Conservation (phyloP, 176 grass and related monocot species). For the Rhynchospora breviuscula region DNA sequence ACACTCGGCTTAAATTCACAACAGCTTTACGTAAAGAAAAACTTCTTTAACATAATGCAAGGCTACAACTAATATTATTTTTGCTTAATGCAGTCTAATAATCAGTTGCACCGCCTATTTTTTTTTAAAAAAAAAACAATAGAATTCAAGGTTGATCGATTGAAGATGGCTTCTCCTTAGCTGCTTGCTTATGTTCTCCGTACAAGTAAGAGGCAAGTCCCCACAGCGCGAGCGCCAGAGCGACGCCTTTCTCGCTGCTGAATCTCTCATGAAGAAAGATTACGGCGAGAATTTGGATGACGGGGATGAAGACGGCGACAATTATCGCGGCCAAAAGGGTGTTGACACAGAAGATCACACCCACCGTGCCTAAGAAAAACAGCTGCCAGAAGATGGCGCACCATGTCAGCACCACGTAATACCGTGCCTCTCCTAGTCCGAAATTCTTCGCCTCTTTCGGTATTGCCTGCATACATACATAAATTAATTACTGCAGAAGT, state of each 20-base stretch:
- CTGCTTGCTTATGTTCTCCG: conserved; percentile 26
- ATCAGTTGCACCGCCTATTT: neutral
- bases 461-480: conserved; percentile 40
- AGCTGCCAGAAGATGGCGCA: conserved; percentile 35
- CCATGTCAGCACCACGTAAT: conserved; percentile 47
- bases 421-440: conserved; percentile 37
- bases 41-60: no score
- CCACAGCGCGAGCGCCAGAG: conserved; percentile 67
- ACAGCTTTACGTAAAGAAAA: no score
- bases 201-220: conserved; percentile 74
- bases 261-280: conserved; percentile 71
- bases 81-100: neutral
- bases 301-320: conserved; percentile 66
- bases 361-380: conserved; percentile 31
- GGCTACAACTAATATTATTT: neutral
- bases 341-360: conserved; percentile 43
- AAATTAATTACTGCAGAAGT: neutral
- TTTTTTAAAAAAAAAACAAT: no score
- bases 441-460: conserved; percentile 31
- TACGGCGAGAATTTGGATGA: conserved; percentile 48
- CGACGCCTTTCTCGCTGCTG: conserved; percentile 70
- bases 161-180: neutral
- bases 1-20: no score
- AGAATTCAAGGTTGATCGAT: neutral
- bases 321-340: conserved; percentile 67